Evolutionary conservation across 495 filamentous ascomycete genomes (phyloP), one percentile per base, ranked within the genome.

Genomic region (Podospora didyma): DNA sequence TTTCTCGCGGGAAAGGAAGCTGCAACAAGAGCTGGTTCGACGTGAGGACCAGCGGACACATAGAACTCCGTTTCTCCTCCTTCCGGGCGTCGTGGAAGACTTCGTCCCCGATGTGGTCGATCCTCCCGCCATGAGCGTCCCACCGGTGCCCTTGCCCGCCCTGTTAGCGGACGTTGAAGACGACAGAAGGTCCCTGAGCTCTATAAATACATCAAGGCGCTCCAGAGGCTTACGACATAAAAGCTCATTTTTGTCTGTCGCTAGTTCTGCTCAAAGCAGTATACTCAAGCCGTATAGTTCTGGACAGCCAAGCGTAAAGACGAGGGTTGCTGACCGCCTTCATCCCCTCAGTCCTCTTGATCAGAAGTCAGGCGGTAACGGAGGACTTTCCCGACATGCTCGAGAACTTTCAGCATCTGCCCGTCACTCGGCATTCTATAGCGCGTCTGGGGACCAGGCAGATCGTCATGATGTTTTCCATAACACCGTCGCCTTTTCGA

Each of bases 1-100:
- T 51, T 92, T 95, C 66, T 71, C 71, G 0, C 75, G 82, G 55
- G 76, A 87, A 45, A 80, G 88, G 56, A 78, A 75, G 46, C 75
- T 89, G 22, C 94, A 98, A 61, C 95, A 97, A 64, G 81, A 86
- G 41, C 86, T 96, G 62, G 76, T 97, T 41, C 82, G 79, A 54
- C 73, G 82, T 10, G 87, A 96, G 63, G 94, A 98, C 67, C 79
- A 86, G 64, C 83, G 90, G 52, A 96, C 94, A 1, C 76, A 85
- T 58, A 83, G 94, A 53, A 83, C 85, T 3, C 84, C 82, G 26
- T 96, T 91, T 75, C 75, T 96, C 49, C 69, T 89, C 3, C 74
- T 84, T 11, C 68, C 72, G 4, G 67, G 75, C 51, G 65, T 76
- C 0, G 62, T 74, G n/a, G 64, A 73, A 16, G 66, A 71, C 10